A percentile compares a stretch with the other conserved stretches of the same genome.
phyloP scores from a whole-genome alignment of 1,284 basidiomycete genomes.

The Anthracocystis setariae region DNA sequence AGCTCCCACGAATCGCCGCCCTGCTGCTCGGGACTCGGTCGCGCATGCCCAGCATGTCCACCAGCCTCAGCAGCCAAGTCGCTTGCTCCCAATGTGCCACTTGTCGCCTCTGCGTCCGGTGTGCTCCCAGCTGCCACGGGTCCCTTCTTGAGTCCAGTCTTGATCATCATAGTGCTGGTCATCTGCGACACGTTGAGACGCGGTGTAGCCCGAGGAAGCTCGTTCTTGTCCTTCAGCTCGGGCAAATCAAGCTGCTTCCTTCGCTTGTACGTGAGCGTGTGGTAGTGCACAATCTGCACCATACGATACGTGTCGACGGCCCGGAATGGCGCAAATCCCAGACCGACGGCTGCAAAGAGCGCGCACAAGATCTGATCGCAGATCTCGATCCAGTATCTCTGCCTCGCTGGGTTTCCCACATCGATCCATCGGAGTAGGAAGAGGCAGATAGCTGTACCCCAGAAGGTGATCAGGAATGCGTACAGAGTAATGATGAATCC shows the following conservation, averaged over 20 bases:
- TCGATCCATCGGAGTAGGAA: conserved; percentile 62
- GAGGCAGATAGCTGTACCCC: conserved; percentile 64
- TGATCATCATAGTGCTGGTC: conserved; percentile 38
- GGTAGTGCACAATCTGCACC: conserved; percentile 64
- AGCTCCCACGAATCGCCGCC: conserved; percentile 17
- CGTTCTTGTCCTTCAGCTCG: conserved; percentile 58
- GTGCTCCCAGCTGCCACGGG: background rate
- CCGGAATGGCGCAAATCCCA: conserved; percentile 65
- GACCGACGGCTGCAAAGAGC: conserved; percentile 61
- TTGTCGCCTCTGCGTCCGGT: conserved; percentile 5
- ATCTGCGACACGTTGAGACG: conserved; percentile 28
- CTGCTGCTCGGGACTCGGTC: background rate
- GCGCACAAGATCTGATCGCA: conserved; percentile 66
- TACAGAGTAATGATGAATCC: conserved; percentile 65
- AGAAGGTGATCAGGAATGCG: conserved; percentile 58
- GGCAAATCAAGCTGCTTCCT: conserved; percentile 54
- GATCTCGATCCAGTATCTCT: conserved; percentile 65
- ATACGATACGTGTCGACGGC: conserved; percentile 65
- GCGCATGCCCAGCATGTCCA: background rate
- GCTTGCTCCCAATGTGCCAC: conserved; percentile 1
- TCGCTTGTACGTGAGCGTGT: conserved; percentile 59
- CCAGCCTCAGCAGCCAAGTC: background rate
- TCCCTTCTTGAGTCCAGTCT: conserved; percentile 16
- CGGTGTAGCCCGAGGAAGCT: conserved; percentile 52
- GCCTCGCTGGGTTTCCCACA: conserved; percentile 27